These are phyloP conservation scores for Tulasnella sp. DNA, from an alignment of 768 basidiomycete species.

Conservation along the genomic window DNA sequence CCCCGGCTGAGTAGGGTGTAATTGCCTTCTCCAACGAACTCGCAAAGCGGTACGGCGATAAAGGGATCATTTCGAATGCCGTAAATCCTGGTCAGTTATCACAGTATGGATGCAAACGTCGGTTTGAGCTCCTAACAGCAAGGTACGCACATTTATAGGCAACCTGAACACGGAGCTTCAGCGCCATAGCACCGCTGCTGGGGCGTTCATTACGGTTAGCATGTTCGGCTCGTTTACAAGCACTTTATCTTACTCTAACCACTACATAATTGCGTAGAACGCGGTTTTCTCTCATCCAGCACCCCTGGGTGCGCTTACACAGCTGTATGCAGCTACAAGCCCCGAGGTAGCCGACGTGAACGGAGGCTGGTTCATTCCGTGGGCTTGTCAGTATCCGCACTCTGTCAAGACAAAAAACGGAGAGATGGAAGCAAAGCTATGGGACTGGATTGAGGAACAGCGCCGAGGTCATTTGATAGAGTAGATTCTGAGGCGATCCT, in stretches of 20 bases:
- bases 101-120: neutral
- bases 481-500: neutral
- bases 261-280: neutral
- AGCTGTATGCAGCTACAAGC: constrained; percentile 30
- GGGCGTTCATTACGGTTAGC: constrained; percentile 25
- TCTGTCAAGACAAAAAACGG: neutral
- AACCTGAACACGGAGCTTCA: constrained; percentile 19
- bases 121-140: neutral
- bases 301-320: constrained; percentile 30
- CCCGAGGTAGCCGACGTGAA: constrained; percentile 24
- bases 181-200: neutral
- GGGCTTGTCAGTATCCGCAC: constrained; percentile 14
- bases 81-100: constrained; percentile 25
- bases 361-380: constrained; percentile 28
- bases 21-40: constrained; percentile 31
- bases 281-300: constrained; percentile 28
- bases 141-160: neutral
- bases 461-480: constrained; percentile 13
- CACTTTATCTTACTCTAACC: neutral
- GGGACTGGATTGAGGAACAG: constrained; percentile 28
- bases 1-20: neutral
- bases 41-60: constrained; percentile 26
- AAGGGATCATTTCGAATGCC: constrained; percentile 25
- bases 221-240: neutral
- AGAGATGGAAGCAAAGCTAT: constrained; percentile 21